A percentile compares a stretch with the other conserved stretches of the same genome.
Evolutionary conservation across 108 stramenopile species (phyloP).

Genomic region (Cylindrotheca closterium): DNA sequence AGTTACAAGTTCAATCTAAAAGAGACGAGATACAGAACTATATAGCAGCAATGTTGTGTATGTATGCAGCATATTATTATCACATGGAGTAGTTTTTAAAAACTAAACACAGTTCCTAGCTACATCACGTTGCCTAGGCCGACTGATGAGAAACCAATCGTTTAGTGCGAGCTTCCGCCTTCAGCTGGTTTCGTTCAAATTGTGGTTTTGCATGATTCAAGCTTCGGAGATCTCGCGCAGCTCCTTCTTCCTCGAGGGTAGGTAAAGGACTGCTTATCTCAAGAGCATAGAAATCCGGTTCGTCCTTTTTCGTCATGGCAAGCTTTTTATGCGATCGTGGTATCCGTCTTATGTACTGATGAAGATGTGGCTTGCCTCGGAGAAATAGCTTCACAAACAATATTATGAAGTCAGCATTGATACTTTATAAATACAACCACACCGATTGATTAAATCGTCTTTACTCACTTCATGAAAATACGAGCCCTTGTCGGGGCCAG

Average conservation of each 20-base stretch:
- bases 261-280: conserved; percentile 53
- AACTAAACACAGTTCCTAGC: not conserved
- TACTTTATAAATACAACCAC: not conserved
- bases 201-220: conserved; percentile 14
- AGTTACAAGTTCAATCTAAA: conserved; percentile 58
- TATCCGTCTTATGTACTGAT: conserved; percentile 43
- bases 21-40: not conserved
- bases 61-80: not conserved
- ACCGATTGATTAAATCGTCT: not conserved
- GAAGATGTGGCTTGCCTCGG: conserved; percentile 37
- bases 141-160: too few relatives aligned
- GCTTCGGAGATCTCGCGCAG: conserved; percentile 16
- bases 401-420: not conserved
- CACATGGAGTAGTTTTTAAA: not conserved
- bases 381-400: conserved; percentile 35
- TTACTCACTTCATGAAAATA: conserved; percentile 22
- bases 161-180: too few relatives aligned
- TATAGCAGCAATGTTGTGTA: not conserved
- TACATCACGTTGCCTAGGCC: too few relatives aligned
- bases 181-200: not conserved
- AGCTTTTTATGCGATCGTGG: conserved; percentile 51
- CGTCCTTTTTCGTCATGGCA: conserved; percentile 52
- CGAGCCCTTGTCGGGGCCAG: conserved; percentile 50
- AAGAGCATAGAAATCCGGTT: conserved; percentile 66
- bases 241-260: conserved; percentile 28